Percentiles rank a stretch among this genome's conserved stretches.
These are phyloP conservation scores for Cladosporium sp. DNA, from an alignment of 2,329 filamentous ascomycete genomes.

Conservation along the genomic window DNA sequence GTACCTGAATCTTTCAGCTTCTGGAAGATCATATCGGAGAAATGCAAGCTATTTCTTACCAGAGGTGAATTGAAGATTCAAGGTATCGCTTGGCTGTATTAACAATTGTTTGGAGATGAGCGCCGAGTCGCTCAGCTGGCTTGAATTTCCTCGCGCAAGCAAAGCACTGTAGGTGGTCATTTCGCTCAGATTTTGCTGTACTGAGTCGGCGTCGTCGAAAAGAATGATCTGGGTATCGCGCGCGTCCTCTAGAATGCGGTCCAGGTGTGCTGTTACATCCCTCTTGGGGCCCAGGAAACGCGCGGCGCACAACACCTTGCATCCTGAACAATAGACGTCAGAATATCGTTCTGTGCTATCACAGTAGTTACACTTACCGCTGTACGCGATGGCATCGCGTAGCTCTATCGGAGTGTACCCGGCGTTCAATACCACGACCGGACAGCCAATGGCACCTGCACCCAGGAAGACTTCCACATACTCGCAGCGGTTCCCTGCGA, in stretches of 20 bases:
- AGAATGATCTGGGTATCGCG: background rate
- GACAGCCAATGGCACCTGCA: background rate
- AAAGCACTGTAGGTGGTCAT: background rate
- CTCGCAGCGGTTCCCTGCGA: background rate
- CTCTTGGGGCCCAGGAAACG: background rate
- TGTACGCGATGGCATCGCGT: background rate
- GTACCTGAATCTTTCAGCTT: background rate
- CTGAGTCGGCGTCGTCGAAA: background rate
- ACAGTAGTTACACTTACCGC: background rate
- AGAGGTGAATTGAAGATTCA: background rate
- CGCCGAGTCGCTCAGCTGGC: background rate
- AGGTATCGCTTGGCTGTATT: background rate
- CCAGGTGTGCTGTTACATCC: background rate
- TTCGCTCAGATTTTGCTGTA: background rate
- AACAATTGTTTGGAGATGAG: background rate
- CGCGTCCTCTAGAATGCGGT: background rate
- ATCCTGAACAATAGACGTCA: background rate
- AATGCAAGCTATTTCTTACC: background rate
- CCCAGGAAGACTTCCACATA: slow-evolving; percentile 2
- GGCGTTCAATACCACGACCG: background rate
- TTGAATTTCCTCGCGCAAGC: background rate
- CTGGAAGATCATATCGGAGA: background rate
- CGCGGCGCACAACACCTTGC: background rate
- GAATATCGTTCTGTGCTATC: background rate
- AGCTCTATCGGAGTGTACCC: background rate